phyloP scores from a whole-genome alignment of 2,329 filamentous ascomycete species.

The Incumbomyces lentus region DNA sequence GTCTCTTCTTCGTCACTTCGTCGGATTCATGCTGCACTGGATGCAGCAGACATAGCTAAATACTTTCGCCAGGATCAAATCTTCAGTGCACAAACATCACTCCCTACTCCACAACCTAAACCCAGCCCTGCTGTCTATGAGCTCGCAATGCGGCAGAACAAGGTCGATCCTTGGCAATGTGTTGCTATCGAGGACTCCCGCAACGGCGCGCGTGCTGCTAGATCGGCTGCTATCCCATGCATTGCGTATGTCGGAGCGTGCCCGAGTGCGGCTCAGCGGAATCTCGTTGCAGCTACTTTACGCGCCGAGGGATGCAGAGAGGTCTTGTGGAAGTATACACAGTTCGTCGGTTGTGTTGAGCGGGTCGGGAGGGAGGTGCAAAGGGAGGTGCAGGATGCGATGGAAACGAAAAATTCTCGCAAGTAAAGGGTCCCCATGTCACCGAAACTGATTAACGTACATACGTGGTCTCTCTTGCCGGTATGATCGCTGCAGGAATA shows the following conservation, averaged over 20 bases:
- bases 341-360: slow-evolving; percentile 34
- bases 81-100: slow-evolving; percentile 71
- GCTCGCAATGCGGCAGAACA: slow-evolving; percentile 62
- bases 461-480: too few relatives aligned
- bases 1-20: slow-evolving; percentile 72
- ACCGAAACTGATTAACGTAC: too few relatives aligned
- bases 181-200: slow-evolving; percentile 83
- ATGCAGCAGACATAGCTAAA: slow-evolving; percentile 67
- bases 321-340: slow-evolving; percentile 45
- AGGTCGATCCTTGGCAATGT: slow-evolving; percentile 59
- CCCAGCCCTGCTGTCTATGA: slow-evolving; percentile 84
- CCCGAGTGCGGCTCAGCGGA: slow-evolving; percentile 45
- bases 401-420: neutral
- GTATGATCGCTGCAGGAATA: too few relatives aligned
- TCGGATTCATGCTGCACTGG: slow-evolving; percentile 65
- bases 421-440: too few relatives aligned
- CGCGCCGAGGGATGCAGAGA: slow-evolving; percentile 51
- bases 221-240: slow-evolving; percentile 66
- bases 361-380: slow-evolving; percentile 27
- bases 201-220: slow-evolving; percentile 68
- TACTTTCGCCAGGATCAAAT: slow-evolving; percentile 68
- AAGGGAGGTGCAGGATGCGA: neutral
- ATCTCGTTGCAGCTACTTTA: slow-evolving; percentile 62
- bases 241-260: slow-evolving; percentile 83
- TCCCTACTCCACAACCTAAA: slow-evolving; percentile 74